phyloP scores from a whole-genome alignment of 1,284 basidiomycete genomes.

The Flammula alnicola region DNA sequence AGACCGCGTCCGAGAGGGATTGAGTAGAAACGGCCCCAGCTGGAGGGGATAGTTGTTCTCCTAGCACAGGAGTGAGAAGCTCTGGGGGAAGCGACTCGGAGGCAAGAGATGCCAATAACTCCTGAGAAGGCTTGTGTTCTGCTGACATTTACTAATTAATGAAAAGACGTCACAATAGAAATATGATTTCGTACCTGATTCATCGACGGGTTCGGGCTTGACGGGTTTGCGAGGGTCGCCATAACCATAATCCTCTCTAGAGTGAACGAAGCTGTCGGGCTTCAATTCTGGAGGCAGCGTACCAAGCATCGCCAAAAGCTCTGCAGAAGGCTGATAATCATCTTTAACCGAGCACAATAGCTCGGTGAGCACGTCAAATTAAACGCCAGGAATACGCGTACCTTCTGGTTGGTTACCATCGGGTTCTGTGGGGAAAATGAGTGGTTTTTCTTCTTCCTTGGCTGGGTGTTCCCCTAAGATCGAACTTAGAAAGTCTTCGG shows the following conservation, averaged over 20 bases:
- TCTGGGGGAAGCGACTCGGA: neutral
- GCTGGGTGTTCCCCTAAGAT: conserved; percentile 1
- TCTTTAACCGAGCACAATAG: neutral
- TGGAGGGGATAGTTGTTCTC: too few relatives aligned
- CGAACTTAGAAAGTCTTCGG: conserved; percentile 17
- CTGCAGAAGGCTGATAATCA: conserved; percentile 19
- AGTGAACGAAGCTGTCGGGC: too few relatives aligned
- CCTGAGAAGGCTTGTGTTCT: conserved; percentile 3
- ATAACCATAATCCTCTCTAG: neutral
- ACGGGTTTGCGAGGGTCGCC: conserved; percentile 3
- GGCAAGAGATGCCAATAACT: neutral
- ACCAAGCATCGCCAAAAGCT: conserved; percentile 12
- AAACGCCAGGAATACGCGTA: neutral
- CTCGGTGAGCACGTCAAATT: neutral
- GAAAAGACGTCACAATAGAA: neutral
- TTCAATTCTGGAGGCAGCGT: conserved; percentile 2
- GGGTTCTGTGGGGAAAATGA: neutral
- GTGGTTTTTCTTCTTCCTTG: neutral
- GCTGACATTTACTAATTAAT: neutral
- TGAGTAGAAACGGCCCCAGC: too few relatives aligned
- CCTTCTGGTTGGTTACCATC: neutral
- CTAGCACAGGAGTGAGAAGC: too few relatives aligned
- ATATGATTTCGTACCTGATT: conserved; percentile 1
- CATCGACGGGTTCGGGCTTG: conserved; percentile 22
- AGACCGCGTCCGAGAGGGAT: too few relatives aligned